These are phyloP conservation scores for Boletus speciosus DNA, from an alignment of 768 basidiomycete species.

Conservation along the genomic window DNA sequence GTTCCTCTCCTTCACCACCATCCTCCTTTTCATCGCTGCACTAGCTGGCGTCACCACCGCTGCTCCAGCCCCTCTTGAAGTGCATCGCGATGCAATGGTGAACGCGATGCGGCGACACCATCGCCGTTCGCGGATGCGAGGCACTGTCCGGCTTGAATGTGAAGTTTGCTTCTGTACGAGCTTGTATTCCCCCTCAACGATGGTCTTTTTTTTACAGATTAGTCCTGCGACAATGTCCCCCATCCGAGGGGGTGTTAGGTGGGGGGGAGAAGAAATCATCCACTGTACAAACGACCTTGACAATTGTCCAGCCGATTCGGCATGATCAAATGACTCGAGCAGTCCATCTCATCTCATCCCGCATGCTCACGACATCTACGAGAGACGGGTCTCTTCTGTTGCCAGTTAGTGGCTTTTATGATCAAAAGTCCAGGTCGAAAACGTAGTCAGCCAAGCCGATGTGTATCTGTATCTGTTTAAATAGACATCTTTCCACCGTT, in stretches of 20 bases:
- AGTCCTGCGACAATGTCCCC: neutral
- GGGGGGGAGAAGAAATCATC: neutral
- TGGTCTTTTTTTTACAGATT: neutral
- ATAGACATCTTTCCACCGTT: neutral
- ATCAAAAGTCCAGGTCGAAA: neutral
- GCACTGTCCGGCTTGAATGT: neutral
- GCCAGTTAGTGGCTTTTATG: neutral
- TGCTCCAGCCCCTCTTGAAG: neutral
- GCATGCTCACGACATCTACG: neutral
- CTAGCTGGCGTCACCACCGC: neutral
- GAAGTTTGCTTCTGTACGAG: neutral
- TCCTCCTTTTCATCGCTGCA: constrained; percentile 1
- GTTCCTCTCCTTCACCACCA: neutral
- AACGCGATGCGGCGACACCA: neutral
- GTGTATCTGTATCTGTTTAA: neutral
- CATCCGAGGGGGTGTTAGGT: neutral
- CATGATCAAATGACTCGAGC: too few relatives aligned
- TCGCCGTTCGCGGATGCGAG: neutral
- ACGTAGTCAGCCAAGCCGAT: neutral
- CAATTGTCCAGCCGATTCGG: neutral
- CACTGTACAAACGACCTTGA: neutral
- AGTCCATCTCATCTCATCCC: neutral
- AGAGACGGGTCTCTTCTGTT: neutral
- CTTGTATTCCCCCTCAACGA: neutral
- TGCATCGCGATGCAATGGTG: neutral